These are phyloP conservation scores for Cladosporium sp. DNA, from an alignment of 2,329 filamentous ascomycete species.

Conservation along the genomic window DNA sequence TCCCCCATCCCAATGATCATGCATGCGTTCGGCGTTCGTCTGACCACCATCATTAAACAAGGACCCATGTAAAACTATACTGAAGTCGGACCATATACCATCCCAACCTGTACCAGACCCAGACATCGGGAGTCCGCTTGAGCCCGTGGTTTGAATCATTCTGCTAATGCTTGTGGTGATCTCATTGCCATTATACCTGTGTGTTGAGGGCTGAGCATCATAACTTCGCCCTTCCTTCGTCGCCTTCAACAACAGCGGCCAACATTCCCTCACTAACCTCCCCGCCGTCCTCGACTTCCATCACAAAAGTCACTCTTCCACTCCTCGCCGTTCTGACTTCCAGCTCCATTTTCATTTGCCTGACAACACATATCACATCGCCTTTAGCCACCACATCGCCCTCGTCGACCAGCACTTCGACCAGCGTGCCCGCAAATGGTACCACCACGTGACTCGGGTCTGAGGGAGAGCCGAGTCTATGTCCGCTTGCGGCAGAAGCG, in stretches of 20 bases:
- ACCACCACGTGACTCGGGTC: slow-evolving; percentile 52
- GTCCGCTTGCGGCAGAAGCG: slow-evolving; percentile 31
- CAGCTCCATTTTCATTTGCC: slow-evolving; percentile 69
- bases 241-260: slow-evolving; percentile 45
- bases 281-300: slow-evolving; percentile 51
- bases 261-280: slow-evolving; percentile 56
- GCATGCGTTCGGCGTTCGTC: too few relatives aligned
- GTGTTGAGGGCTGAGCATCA: not conserved
- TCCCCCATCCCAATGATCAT: too few relatives aligned
- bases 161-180: too few relatives aligned
- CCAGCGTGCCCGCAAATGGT: slow-evolving; percentile 56
- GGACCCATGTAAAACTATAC: too few relatives aligned
- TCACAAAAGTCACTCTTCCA: slow-evolving; percentile 49
- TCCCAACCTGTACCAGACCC: too few relatives aligned
- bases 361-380: slow-evolving; percentile 55
- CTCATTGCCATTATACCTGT: too few relatives aligned
- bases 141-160: too few relatives aligned
- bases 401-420: slow-evolving; percentile 55
- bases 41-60: too few relatives aligned
- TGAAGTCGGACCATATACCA: too few relatives aligned
- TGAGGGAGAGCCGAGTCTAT: slow-evolving; percentile 47
- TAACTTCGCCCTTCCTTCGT: slow-evolving; percentile 13
- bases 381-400: slow-evolving; percentile 49
- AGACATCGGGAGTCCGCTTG: too few relatives aligned
- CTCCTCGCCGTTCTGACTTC: slow-evolving; percentile 51